Conservation (phyloP, 2,329 filamentous ascomycete genomes). For the Cladophialophora chaetospira region DNA sequence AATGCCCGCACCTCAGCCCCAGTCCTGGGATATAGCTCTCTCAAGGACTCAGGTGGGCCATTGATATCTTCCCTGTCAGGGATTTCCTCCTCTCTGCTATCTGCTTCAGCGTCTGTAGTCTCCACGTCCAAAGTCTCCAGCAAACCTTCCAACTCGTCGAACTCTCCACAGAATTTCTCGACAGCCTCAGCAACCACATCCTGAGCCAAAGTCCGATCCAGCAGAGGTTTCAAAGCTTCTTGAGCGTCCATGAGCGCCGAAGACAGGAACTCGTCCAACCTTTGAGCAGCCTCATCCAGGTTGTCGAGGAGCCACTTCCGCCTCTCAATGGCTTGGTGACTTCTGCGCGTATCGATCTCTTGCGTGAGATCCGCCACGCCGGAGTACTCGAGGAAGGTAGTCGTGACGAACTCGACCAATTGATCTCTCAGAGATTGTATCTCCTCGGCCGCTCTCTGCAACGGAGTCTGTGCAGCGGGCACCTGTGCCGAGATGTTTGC, state of each 20-base stretch:
- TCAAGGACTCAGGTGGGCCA: conserved; percentile 41
- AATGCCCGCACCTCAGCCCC: conserved; percentile 65
- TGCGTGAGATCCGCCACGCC: conserved; percentile 26
- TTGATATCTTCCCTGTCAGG: conserved; percentile 4
- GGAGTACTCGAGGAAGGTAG: conserved; percentile 28
- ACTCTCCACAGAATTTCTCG: conserved; percentile 80
- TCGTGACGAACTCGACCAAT: conserved; percentile 22
- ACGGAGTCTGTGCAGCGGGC: conserved; percentile 34
- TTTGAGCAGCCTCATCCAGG: conserved; percentile 63
- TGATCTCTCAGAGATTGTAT: conserved; percentile 21
- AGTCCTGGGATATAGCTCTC: conserved; percentile 64
- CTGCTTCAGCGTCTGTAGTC: conserved; percentile 41
- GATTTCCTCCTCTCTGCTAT: conserved; percentile 33
- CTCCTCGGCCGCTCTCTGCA: conserved; percentile 23
- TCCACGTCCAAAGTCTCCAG: conserved; percentile 45
- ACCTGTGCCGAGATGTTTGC: conserved; percentile 54
- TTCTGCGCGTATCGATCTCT: conserved; percentile 23
- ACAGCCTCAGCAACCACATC: conserved; percentile 81
- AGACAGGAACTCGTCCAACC: conserved; percentile 85
- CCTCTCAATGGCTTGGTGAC: neutral
- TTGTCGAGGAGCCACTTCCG: conserved; percentile 44
- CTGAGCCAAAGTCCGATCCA: conserved; percentile 70
- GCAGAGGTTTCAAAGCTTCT: conserved; percentile 73
- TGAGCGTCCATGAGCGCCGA: conserved; percentile 91
- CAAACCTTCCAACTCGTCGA: conserved; percentile 68